Percentiles rank a stretch among this genome's conserved stretches.
phyloP scores from a whole-genome alignment of 1,284 basidiomycete genomes.

The Malassezia pachydermatis region DNA sequence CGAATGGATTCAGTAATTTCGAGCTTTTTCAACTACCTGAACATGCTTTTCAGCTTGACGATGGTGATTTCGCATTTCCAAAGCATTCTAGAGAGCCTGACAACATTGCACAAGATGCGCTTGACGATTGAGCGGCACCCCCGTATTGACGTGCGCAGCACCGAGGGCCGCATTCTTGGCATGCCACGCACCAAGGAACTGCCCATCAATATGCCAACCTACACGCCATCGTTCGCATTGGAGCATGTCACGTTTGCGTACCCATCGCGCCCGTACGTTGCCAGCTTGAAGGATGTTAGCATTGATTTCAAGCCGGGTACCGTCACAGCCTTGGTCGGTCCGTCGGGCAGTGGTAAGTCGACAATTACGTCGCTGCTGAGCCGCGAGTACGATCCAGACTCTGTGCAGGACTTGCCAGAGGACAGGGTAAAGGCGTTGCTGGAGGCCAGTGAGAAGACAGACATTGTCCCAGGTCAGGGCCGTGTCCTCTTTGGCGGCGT shows the following conservation, averaged over 20 bases:
- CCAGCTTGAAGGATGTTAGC: conserved; percentile 32
- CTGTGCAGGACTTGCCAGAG: conserved; percentile 18
- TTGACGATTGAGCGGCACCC: conserved; percentile 37
- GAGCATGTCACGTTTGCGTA: conserved; percentile 41
- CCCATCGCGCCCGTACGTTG: conserved; percentile 29
- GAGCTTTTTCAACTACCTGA: conserved; percentile 43
- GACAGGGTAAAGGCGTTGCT: background rate
- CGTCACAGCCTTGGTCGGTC: conserved; percentile 48
- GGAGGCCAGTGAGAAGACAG: conserved; percentile 11
- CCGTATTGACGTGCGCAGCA: conserved; percentile 37
- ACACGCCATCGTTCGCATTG: conserved; percentile 31
- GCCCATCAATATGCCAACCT: background rate
- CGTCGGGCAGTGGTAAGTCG: conserved; percentile 46
- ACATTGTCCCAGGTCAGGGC: conserved; percentile 26
- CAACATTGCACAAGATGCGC: conserved; percentile 31
- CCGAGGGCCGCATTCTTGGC: conserved; percentile 21
- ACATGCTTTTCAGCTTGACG: conserved; percentile 38
- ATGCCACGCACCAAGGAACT: background rate
- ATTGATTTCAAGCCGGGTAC: conserved; percentile 32
- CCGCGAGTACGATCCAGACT: conserved; percentile 50
- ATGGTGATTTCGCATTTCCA: conserved; percentile 41
- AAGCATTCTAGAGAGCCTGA: conserved; percentile 30
- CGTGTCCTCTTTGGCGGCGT: conserved; percentile 40
- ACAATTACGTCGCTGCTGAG: conserved; percentile 50
- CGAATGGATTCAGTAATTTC: conserved; percentile 29